These are phyloP conservation scores for Rhizopogon vulgaris DNA, from an alignment of 768 basidiomycete genomes.

Conservation along the genomic window DNA sequence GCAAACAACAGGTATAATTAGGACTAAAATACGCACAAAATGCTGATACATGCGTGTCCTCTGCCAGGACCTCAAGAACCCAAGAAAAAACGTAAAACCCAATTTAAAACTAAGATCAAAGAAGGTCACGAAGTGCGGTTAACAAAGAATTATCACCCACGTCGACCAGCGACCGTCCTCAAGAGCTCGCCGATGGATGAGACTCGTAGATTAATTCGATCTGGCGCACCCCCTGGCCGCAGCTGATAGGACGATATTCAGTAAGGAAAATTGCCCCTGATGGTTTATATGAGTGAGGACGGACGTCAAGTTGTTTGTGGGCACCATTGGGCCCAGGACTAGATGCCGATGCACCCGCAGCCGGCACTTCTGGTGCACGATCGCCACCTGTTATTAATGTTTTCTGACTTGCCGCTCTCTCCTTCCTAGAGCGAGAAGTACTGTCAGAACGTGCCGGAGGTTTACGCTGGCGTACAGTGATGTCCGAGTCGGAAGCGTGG, in stretches of 20 bases:
- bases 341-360: neutral
- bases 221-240: constrained; percentile 7
- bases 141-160: constrained; percentile 11
- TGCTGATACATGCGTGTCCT: constrained; percentile 5
- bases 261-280: constrained; percentile 14
- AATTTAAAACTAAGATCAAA: constrained; percentile 16
- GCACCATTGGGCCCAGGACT: neutral
- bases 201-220: constrained; percentile 5
- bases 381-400: neutral
- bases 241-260: constrained; percentile 17
- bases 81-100: constrained; percentile 16
- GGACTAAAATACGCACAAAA: neutral
- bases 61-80: constrained; percentile 18
- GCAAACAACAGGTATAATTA: neutral
- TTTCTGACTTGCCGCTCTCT: neutral
- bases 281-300: neutral
- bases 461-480: neutral
- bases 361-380: neutral
- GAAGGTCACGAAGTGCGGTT: neutral
- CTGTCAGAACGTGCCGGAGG: neutral
- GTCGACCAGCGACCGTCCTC: constrained; percentile 17
- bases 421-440: neutral
- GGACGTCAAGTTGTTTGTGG: neutral
- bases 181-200: constrained; percentile 13
- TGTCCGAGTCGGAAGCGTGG: neutral